These are phyloP conservation scores for Plasmopara halstedii DNA, from an alignment of 352 stramenopile species.

Conservation along the genomic window DNA sequence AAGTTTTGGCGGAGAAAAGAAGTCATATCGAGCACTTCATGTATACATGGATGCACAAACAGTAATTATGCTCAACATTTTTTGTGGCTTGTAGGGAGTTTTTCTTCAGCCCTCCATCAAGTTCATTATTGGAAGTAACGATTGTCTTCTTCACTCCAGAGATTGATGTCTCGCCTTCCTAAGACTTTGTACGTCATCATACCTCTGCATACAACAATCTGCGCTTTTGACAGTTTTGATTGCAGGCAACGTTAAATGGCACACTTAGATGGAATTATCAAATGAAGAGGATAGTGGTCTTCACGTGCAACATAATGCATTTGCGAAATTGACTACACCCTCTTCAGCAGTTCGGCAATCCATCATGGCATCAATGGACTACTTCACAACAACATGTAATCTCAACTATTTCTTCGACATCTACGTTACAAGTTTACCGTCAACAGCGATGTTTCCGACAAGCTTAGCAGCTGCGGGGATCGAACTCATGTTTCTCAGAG, in stretches of 20 bases:
- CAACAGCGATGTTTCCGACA: not conserved
- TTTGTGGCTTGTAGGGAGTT: conserved; percentile 4
- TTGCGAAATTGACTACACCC: not conserved
- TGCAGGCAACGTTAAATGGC: not conserved
- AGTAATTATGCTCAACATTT: not conserved
- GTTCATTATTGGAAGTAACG: not conserved
- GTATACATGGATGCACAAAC: conserved; percentile 1
- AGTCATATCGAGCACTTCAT: not conserved
- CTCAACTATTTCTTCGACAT: not conserved
- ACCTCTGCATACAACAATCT: not conserved
- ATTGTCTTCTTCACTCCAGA: not conserved
- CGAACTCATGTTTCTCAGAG: not conserved
- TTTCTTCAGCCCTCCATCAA: not conserved
- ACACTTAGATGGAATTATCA: not conserved
- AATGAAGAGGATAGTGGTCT: not conserved
- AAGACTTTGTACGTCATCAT: not conserved
- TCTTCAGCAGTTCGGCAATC: too few relatives aligned
- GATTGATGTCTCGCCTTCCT: not conserved
- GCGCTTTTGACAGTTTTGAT: not conserved
- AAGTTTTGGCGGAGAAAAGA: not conserved
- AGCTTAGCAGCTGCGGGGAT: not conserved
- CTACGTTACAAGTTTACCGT: not conserved
- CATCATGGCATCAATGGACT: too few relatives aligned
- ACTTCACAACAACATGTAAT: too few relatives aligned
- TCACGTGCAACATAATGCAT: not conserved